Evolutionary conservation across 345 rosid genomes (phyloP).

Genomic region (Citrus mangshanensis): DNA sequence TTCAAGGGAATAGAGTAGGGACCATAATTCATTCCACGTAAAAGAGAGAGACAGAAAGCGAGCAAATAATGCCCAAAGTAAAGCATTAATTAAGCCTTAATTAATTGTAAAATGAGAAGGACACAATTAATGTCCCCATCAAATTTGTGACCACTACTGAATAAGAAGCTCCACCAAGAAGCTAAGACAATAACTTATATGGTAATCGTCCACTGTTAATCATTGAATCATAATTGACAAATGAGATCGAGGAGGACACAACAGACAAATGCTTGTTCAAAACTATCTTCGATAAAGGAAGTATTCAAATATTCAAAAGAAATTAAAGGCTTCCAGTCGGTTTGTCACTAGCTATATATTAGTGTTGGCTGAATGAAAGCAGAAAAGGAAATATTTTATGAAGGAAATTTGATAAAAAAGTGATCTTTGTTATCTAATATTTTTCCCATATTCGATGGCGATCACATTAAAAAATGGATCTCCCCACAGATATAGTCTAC

Average conservation of each 20-base stretch:
- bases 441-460: not conserved
- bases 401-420: not conserved
- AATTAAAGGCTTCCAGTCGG: constrained; percentile 2
- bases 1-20: constrained; percentile 4
- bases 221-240: constrained; percentile 10
- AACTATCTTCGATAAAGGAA: not conserved
- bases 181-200: not conserved
- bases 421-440: constrained; percentile 5
- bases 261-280: constrained; percentile 16
- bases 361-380: not conserved
- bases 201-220: not conserved
- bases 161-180: constrained; percentile 18
- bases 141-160: constrained; percentile 11
- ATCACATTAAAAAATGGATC: not conserved
- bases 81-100: not conserved
- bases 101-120: not conserved
- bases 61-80: constrained; percentile 28
- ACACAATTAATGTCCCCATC: constrained; percentile 21
- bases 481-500: not conserved
- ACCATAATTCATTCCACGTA: not conserved
- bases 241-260: not conserved
- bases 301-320: constrained; percentile 8
- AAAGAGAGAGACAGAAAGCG: not conserved
- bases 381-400: not conserved
- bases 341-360: not conserved